Base-by-base conservation (phyloP, 2,329 filamentous ascomycete genomes). In the Clarireedia paspali region DNA sequence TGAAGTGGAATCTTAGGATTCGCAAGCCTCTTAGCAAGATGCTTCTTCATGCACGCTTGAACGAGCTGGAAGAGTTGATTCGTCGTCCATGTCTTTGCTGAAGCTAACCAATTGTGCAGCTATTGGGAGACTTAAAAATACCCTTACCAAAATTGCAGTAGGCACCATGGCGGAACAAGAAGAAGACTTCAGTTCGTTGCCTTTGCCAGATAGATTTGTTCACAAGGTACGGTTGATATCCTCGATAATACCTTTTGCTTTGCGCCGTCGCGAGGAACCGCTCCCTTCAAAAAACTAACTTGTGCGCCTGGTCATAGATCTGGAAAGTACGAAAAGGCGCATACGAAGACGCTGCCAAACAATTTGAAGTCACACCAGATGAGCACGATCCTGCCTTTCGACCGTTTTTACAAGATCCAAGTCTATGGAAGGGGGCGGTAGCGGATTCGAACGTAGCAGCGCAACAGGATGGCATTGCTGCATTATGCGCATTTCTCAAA, bases 261-360 rank as follows among this genome's bases (percentile, higher is more conserved):
- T 30, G 54, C 53, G 27, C 53, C 20, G 36, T 15, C 7, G 12
- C 9, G 34, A 36, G 15, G 24, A 4, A 23, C 46, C 49, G 27
- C 39, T 36, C n/a, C 36, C 48, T 38, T 24, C 45, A 50, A 53
- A 44, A 26, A 46, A 53, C 63, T 70, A 62, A 69, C 59, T 53
- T 46, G 62, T 59, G 27, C 40, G 14, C 53, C 20, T 49, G 23
- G 39, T 44, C 66, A 15, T 44, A 88, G 87, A 83, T 88, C 68
- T 99, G 94, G 94, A 99, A 99, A 80, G 91, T 95, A 44, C 83
- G 94, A 68, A 99, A 99, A 75, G 84, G 84, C 68, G 94, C 85
- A 53, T 99, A 97, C 70, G 94, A 99, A 78, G 90, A 94, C 63
- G 91, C 90, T 20, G 83, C 87, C 42, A 91, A 94, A 71, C 82